phyloP scores from a whole-genome alignment of 345 rosid species.

The Mangifera indica region DNA sequence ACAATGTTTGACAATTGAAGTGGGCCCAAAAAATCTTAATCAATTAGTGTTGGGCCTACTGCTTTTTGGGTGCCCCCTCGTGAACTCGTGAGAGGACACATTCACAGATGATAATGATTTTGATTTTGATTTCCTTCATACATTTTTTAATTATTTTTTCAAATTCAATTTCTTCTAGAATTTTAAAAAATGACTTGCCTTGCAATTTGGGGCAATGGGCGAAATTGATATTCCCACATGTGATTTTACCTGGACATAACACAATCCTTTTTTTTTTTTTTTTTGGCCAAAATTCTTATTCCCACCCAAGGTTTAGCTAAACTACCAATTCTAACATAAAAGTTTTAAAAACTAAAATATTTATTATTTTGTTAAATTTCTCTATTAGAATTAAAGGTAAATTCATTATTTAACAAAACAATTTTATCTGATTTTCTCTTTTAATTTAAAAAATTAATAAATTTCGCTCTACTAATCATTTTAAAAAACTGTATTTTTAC shows the following conservation, averaged over 20 bases:
- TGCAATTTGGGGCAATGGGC: neutral
- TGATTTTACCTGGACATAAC: neutral
- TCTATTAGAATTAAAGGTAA: too few relatives aligned
- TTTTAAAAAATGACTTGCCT: neutral
- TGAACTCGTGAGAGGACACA: slow-evolving; percentile 35
- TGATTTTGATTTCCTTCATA: slow-evolving; percentile 6
- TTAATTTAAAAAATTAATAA: too few relatives aligned
- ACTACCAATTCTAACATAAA: too few relatives aligned
- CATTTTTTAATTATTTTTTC: neutral
- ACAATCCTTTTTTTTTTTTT: neutral
- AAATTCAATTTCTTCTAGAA: too few relatives aligned
- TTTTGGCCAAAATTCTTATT: neutral
- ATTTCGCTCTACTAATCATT: too few relatives aligned
- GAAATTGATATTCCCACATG: neutral
- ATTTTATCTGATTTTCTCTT: too few relatives aligned
- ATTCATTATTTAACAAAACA: too few relatives aligned
- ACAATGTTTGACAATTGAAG: slow-evolving; percentile 12
- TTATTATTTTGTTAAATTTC: too few relatives aligned
- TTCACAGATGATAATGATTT: slow-evolving; percentile 8
- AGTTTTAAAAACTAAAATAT: too few relatives aligned
- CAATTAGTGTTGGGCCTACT: slow-evolving; percentile 30
- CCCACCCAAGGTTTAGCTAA: too few relatives aligned
- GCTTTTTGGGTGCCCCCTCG: slow-evolving; percentile 32
- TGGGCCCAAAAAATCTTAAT: slow-evolving; percentile 41
- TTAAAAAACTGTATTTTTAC: too few relatives aligned